A percentile compares a stretch with the other conserved stretches of the same genome.
Evolutionary conservation across 1,139 yeast genomes (phyloP).

Genomic region (Pichia sp.): DNA sequence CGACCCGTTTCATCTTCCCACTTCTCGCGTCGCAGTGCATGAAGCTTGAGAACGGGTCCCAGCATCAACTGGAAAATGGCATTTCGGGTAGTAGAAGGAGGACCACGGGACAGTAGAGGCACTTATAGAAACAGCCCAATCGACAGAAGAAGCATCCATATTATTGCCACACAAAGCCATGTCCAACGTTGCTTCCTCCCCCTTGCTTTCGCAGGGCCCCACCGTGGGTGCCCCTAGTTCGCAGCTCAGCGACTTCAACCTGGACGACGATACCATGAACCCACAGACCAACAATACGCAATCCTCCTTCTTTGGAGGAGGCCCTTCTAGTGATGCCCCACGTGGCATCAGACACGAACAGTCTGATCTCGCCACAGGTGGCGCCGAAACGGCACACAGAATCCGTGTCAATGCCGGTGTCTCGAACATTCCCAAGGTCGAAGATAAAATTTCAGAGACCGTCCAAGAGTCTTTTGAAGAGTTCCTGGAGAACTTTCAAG

Average conservation of each 20-base stretch:
- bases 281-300: conserved; percentile 10
- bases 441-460: conserved; percentile 89
- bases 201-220: conserved; percentile 18
- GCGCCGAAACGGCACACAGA: conserved; percentile 27
- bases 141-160: not conserved
- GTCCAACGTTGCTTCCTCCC: conserved; percentile 23
- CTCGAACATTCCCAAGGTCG: conserved; percentile 76
- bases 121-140: not conserved
- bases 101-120: not conserved
- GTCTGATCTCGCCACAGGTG: conserved; percentile 4
- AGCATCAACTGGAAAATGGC: not conserved
- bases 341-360: not conserved
- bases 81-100: not conserved
- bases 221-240: conserved; percentile 15
- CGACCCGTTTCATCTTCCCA: not conserved
- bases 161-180: conserved; percentile 1
- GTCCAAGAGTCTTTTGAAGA: conserved; percentile 88
- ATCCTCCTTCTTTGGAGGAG: conserved; percentile 17
- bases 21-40: not conserved
- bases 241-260: conserved; percentile 21
- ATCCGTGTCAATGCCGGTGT: conserved; percentile 45
- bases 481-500: conserved; percentile 66
- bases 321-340: conserved; percentile 10
- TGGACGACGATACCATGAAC: conserved; percentile 14
- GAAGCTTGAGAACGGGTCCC: not conserved